phyloP scores from a whole-genome alignment of 345 rosid genomes.

The Rhodomyrtus tomentosa region DNA sequence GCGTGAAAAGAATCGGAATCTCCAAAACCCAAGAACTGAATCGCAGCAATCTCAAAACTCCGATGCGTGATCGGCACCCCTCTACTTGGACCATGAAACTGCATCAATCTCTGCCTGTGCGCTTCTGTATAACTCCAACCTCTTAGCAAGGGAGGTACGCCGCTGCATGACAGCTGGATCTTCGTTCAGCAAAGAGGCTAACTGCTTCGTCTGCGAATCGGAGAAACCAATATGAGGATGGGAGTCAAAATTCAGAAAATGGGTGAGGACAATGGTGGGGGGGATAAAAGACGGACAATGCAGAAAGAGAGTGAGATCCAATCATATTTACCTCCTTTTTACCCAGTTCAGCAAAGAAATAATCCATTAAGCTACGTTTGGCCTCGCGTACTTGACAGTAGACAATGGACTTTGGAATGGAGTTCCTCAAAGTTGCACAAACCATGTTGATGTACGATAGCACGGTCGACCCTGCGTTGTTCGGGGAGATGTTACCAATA shows the following conservation, averaged over 20 bases:
- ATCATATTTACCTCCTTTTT: conserved; percentile 49
- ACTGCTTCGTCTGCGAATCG: conserved; percentile 38
- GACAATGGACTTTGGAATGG: conserved; percentile 88
- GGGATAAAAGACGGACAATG: not conserved
- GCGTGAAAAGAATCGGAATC: not conserved
- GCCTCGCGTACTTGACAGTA: conserved; percentile 96
- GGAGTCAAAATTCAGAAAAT: not conserved
- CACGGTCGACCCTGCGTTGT: conserved; percentile 51
- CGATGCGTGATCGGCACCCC: not conserved
- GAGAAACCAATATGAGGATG: not conserved
- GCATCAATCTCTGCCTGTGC: conserved; percentile 84
- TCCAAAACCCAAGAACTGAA: not conserved
- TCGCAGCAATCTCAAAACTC: not conserved
- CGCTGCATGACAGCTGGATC: conserved; percentile 87
- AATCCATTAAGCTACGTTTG: conserved; percentile 78
- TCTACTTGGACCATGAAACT: conserved; percentile 87
- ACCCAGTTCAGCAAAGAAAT: conserved; percentile 82
- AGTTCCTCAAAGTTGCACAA: conserved; percentile 60
- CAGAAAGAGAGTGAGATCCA: not conserved
- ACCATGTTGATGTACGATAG: conserved; percentile 79
- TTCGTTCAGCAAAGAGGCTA: conserved; percentile 57
- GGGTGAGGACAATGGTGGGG: not conserved
- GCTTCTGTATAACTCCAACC: conserved; percentile 80
- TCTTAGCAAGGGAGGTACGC: conserved; percentile 53
- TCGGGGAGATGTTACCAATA: not conserved